phyloP scores from a whole-genome alignment of 108 stramenopile genomes.

The Schizochytrium sp. region DNA sequence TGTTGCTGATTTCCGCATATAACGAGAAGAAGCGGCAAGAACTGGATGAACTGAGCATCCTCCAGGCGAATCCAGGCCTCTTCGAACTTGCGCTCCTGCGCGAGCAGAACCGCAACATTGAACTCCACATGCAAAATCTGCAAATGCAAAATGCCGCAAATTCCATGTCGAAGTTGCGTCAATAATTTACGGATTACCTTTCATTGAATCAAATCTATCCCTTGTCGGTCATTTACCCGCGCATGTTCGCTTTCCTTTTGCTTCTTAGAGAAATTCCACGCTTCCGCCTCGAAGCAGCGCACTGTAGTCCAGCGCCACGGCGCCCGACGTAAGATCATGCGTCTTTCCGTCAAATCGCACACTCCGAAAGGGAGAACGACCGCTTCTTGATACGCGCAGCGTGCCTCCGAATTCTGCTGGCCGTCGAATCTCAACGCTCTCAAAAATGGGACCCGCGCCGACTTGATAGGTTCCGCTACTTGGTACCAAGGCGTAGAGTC shows the following conservation, averaged over 20 bases:
- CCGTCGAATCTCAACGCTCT: background rate
- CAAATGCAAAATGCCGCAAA: background rate
- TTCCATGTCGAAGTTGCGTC: background rate
- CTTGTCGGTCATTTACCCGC: too few relatives aligned
- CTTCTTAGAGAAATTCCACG: background rate
- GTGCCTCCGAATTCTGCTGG: background rate
- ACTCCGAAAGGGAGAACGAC: too few relatives aligned
- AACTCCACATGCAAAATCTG: background rate
- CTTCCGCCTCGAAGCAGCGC: background rate
- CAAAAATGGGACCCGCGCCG: background rate
- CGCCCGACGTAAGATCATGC: background rate
- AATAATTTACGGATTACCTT: background rate
- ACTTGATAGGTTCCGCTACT: constrained; percentile 18
- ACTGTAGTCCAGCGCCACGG: background rate
- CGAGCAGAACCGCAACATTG: background rate
- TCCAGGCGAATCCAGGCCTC: background rate
- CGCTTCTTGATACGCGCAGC: background rate
- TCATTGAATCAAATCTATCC: background rate
- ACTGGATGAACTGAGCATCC: background rate
- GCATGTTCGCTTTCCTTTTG: too few relatives aligned
- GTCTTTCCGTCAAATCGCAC: background rate
- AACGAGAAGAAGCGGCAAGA: constrained; percentile 5
- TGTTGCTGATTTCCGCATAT: background rate
- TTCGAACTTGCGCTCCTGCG: background rate
- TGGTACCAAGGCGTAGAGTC: constrained; percentile 18